Evolutionary conservation across 129 eudicot species (phyloP), one percentile per base, ranked within the genome.

Genomic region (Oenanthe sinensis): DNA sequence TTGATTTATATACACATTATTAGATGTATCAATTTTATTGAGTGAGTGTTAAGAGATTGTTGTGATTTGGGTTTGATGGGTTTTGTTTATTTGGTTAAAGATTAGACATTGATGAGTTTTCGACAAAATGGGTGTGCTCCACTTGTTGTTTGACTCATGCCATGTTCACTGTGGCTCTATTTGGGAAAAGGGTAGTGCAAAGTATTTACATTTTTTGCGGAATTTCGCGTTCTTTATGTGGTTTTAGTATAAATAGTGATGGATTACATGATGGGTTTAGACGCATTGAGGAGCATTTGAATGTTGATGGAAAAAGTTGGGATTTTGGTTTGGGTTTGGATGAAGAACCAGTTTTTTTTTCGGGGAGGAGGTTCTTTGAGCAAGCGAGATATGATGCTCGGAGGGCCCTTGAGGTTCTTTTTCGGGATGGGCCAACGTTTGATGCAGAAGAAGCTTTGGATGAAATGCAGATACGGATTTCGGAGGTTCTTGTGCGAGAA

Each of bases 401-500:
- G 30, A 87, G 50, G 70, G 85, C 88, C 68, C 83, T 92, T 73
- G 87, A 85, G 76, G 77, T 92, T 69, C 92, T 92, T 75, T 84
- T 81, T 54, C 85, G 87, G 78, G 97, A 92, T 42, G 96, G 87
- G 54, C 89, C 87, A 0, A 93, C 87, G 8, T 88, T 84, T 49
- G 90, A 90, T 84, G 83, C 86, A 26, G 87, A 84, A 81, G 65
- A 81, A 2, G 91, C 87, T 58, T 80, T 92, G 75, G 88, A 83
- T 79, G 72, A 75, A 52, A 79, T 85, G 81, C 70, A 81, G 26
- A 19, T 92, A 15, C 81, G 87, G 62, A 83, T 92, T 44, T 88
- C 97, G 10, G 88, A 89, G 10, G 48, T 87, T 46, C 82, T 94
- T 43, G 97, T 91, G n/a, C 80, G 97, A 42, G 90, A 87, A 74